Base-by-base conservation (phyloP, 208 protist species). In the Trypanosoma mega region DNA sequence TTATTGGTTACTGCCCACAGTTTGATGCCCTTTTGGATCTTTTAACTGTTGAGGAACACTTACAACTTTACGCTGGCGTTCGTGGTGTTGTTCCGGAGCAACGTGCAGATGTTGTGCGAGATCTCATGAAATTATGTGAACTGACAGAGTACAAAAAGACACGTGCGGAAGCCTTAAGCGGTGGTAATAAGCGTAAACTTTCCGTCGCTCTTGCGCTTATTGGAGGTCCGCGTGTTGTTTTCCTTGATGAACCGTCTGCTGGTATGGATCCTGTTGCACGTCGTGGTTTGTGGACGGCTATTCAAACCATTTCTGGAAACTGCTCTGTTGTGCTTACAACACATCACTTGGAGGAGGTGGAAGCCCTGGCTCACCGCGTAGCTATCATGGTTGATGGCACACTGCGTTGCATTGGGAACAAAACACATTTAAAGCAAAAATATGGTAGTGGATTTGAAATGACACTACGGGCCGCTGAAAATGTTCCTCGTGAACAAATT, bases 1-100 rank as follows among this genome's bases (percentile, higher is more conserved):
- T 55, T 58, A 87, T 98, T 45, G 97, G 97, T 21, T 95, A 98
- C 51, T 99, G 97, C 77, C 96, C 96, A 46, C 97, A 99, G 77
- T 97, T 97, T 76, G 96, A 98, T 74, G 83, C 97, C 7, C 69
- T 92, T 1, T 86, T 96, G 49, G 82, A 92, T 27, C 74, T 98
- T 55, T 64, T 98, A 34, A 98, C 94, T 24, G 82, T 87, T 39
- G 54, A 88, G 20, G 96, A 99, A 68, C 96, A 98, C 75, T 60
- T 99, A 3, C n/a, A 46, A 18, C 76, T 98, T 0, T 98, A 93
- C 72, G 78, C 78, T 20, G 65, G 78, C n/a, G 47, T 98, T 6
- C 82, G 78, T 36, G 86, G 86, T 30, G 58, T 90, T 3, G 46
- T 46, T 2, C 34, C 26, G 5, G 23, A 26, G 1, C 16, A 49